Base-by-base conservation (phyloP, 495 filamentous ascomycete genomes). In the Podospora sp. region DNA sequence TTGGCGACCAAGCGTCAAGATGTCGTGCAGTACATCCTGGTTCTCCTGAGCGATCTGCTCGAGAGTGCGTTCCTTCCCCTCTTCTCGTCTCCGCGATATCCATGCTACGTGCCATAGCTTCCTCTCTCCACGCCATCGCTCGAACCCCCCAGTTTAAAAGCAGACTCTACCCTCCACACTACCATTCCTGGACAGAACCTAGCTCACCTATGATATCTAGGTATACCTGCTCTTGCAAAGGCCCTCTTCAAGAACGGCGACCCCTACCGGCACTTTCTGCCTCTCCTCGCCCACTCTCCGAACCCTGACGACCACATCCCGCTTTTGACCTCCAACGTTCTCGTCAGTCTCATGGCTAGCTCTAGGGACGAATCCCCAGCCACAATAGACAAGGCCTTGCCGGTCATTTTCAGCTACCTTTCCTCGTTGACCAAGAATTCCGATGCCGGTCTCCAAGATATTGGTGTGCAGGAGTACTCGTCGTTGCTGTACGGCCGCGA, bases 21-120 rank as follows among this genome's bases (percentile, higher is more conserved):
- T 81, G 92, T 98, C 27, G 85, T 97, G 67, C 94, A 97, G 78
- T 97, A 97, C 76, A 90, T 97, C 70, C 85, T 98, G 46, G 94
- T 97, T 49, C 82, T 98, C 72, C 85, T 94, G 51, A 89, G 87
- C 66, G 96, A 99, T 78, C 80, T 98, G 62, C 88, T 98, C 55
- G 90, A 92, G 75, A 89, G 95, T 97, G 49, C 57, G 79, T 76
- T 56, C 67, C 72, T 68, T 58, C 53, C 18, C 40, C 25, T 27
- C 62, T 51, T 58, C 25, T 52, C 60, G 33, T 21, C 50, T 40
- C 27, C 61, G 29, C 50, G 26, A 60, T 26, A 36, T 40, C 18
- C 58, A 35, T 66, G 36, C 50, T 62, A 25, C 57, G 53, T 53
- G 27, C 35, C 36, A 59, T 52, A 52, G 2, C 22, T 16, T 51